Percentiles rank a stretch among this genome's conserved stretches.
Evolutionary conservation across 805 yeast genomes (phyloP).

Genomic region (Saturnispora halmiae): DNA sequence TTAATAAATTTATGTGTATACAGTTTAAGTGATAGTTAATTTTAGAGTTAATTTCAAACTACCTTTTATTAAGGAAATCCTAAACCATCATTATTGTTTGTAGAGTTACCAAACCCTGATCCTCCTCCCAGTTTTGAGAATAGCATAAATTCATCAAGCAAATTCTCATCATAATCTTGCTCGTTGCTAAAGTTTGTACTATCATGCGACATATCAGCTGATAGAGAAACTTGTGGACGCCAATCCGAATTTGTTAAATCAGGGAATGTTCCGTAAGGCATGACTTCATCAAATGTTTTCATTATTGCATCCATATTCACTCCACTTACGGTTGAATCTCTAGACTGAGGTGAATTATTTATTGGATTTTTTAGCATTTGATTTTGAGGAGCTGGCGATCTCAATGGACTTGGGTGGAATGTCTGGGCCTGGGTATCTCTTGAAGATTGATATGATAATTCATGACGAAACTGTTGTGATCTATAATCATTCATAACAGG

Average conservation of each 20-base stretch:
- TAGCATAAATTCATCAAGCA: not conserved
- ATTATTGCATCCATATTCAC: not conserved
- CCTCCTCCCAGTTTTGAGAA: conserved; percentile 6
- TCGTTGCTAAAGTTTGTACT: not conserved
- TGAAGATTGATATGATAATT: not conserved
- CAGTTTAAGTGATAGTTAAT: no score
- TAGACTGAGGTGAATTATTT: no score
- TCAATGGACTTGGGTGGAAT: no score
- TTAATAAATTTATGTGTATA: not conserved
- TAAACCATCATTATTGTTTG: not conserved
- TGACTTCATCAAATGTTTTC: conserved; percentile 6
- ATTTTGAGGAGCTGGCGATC: no score
- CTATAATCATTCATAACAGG: not conserved
- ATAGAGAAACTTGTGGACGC: conserved; percentile 1
- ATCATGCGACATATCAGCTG: not conserved
- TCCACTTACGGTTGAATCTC: not conserved
- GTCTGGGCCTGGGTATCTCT: not conserved
- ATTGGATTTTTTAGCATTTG: no score
- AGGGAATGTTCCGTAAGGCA: conserved; percentile 3
- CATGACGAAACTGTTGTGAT: not conserved
- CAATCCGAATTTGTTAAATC: conserved; percentile 2
- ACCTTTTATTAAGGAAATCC: no score
- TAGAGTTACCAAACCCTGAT: not conserved
- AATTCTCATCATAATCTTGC: not conserved
- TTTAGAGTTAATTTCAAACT: no score